These are phyloP conservation scores for Phytopythium vexans DNA, from an alignment of 352 stramenopile genomes.

Conservation along the genomic window DNA sequence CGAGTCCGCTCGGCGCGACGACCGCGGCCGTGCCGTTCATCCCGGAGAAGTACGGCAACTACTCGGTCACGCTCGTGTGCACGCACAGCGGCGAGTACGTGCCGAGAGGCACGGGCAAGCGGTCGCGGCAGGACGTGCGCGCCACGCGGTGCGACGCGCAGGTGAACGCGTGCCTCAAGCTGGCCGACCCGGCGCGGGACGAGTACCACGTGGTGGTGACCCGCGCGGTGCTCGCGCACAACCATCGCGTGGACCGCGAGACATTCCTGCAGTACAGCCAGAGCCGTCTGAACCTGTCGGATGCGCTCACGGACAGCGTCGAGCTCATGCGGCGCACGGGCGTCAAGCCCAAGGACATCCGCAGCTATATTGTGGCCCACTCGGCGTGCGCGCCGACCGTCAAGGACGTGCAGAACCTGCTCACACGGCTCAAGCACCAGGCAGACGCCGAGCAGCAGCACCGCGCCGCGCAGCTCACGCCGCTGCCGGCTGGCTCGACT, in stretches of 20 bases:
- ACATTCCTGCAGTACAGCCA: conserved; percentile 35
- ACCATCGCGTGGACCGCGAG: conserved; percentile 28
- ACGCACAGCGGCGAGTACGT: conserved; percentile 33
- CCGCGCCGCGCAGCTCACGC: too few relatives aligned
- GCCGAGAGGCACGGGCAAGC: conserved; percentile 23
- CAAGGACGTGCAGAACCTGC: conserved; percentile 35
- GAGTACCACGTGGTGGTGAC: conserved; percentile 27
- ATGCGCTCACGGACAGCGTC: conserved; percentile 23
- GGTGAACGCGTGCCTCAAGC: conserved; percentile 32
- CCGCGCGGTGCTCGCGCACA: conserved; percentile 24
- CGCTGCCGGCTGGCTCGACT: background rate
- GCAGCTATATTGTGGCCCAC: conserved; percentile 26
- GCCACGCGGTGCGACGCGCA: conserved; percentile 27
- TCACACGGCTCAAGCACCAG: conserved; percentile 16
- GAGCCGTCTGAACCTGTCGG: conserved; percentile 21
- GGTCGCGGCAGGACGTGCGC: conserved; percentile 26
- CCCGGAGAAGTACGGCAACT: conserved; percentile 29
- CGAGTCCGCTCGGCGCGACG: too few relatives aligned
- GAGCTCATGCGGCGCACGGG: conserved; percentile 34
- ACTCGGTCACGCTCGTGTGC: conserved; percentile 34
- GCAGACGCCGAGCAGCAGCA: background rate
- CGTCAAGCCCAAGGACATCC: conserved; percentile 27
- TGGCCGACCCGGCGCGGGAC: conserved; percentile 19
- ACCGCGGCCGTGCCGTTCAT: conserved; percentile 14
- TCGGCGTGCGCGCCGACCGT: conserved; percentile 27